Evolutionary conservation across 768 basidiomycete species (phyloP).

Genomic region (Naganishia kalamii): DNA sequence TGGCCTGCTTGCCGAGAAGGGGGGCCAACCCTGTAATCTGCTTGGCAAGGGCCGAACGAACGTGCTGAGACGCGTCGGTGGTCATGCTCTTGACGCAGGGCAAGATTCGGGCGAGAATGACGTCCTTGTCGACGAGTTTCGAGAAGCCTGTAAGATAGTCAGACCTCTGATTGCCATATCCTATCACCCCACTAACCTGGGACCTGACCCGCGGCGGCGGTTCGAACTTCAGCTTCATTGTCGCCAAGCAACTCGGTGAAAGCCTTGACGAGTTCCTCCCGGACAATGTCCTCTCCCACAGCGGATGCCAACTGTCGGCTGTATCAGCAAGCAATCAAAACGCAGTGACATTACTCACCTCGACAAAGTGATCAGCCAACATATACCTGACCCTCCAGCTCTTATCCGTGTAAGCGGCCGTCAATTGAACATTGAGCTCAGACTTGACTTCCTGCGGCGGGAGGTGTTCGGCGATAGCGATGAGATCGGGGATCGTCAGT

Average conservation of each 20-base stretch:
- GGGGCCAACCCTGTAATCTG: slow-evolving; percentile 96
- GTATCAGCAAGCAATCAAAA: background rate
- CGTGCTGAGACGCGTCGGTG: slow-evolving; percentile 90
- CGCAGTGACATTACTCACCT: slow-evolving; percentile 52
- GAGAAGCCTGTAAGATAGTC: slow-evolving; percentile 65
- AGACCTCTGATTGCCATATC: background rate
- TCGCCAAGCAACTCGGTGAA: slow-evolving; percentile 93
- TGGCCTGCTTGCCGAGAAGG: slow-evolving; percentile 82
- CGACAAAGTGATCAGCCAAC: slow-evolving; percentile 95
- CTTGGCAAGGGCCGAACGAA: slow-evolving; percentile 88
- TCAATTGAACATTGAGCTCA: slow-evolving; percentile 79
- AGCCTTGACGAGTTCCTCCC: slow-evolving; percentile 87
- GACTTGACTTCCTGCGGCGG: slow-evolving; percentile 75
- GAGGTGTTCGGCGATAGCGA: slow-evolving; percentile 79
- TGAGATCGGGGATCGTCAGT: slow-evolving; percentile 89
- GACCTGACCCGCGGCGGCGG: slow-evolving; percentile 90
- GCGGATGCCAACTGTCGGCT: slow-evolving; percentile 73
- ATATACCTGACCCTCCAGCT: slow-evolving; percentile 99
- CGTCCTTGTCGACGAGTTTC: slow-evolving; percentile 84
- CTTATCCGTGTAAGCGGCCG: slow-evolving; percentile 83
- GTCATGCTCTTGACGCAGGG: slow-evolving; percentile 92
- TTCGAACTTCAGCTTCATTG: slow-evolving; percentile 96
- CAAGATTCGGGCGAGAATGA: slow-evolving; percentile 83
- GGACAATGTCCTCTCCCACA: slow-evolving; percentile 78
- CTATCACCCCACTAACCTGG: slow-evolving; percentile 59